A percentile compares a stretch with the other conserved stretches of the same genome.
Evolutionary conservation across 169 alveolate genomes (phyloP).

Genomic region (Amoebophrya sp.): DNA sequence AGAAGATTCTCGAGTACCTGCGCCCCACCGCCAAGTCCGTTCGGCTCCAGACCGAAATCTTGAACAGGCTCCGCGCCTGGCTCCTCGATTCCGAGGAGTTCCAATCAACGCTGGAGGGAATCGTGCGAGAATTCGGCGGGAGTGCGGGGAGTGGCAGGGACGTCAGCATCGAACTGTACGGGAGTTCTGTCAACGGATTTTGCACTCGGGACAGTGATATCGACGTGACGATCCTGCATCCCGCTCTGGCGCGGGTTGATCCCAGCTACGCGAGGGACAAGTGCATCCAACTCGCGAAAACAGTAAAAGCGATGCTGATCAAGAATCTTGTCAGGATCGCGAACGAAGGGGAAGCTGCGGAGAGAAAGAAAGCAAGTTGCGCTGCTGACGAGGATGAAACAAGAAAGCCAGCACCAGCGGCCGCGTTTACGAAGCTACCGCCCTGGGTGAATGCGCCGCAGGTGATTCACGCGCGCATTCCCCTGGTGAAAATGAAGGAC

Average conservation of each 20-base stretch:
- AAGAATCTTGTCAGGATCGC: no score
- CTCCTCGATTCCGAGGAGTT: no score
- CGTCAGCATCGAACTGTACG: not conserved
- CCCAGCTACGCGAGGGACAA: not conserved
- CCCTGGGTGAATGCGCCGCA: no score
- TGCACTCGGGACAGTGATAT: not conserved
- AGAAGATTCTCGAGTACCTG: not conserved
- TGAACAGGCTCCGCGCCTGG: no score
- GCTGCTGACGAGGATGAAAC: no score
- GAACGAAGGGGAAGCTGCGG: no score
- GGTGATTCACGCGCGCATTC: not conserved
- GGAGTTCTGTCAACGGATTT: not conserved
- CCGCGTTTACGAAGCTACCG: not conserved
- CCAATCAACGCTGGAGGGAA: no score
- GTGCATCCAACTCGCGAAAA: not conserved
- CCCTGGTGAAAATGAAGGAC: not conserved
- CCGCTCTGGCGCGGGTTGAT: not conserved
- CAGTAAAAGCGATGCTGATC: not conserved
- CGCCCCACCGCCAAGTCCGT: not conserved
- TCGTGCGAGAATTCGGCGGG: no score
- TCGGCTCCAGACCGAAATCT: no score
- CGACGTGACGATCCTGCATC: not conserved
- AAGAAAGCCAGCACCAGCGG: no score
- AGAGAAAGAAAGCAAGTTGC: no score
- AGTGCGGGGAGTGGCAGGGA: no score